Evolutionary conservation across 176 grass and related monocot genomes (phyloP), one percentile per base, ranked within the genome.

Genomic region (Aegilops sharonensis): DNA sequence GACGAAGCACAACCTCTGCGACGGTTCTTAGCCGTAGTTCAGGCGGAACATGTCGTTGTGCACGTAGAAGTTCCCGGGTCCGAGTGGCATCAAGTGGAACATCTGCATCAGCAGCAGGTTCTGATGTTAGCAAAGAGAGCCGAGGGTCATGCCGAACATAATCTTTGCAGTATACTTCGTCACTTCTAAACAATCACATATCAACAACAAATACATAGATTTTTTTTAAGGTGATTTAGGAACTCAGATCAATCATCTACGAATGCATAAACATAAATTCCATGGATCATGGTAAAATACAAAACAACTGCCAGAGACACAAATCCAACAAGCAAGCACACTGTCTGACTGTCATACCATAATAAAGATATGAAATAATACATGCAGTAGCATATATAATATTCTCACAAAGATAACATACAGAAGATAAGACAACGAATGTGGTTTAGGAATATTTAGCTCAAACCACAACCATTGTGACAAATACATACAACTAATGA

Each of bases 11-110:
- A 12, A 21, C 1, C 68, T 11, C 18, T 34, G 1, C 0, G 3
- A 17, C 32, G 12, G 24, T 61, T 40, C 64, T 90, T 79, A 93
- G 63, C 81, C 91, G 31, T 93, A 93, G 69, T 93, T 93, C 64
- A 93, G 85, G 69, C 88, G 91, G 78, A 90, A 93, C 78, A 93
- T 90, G 77, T 93, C 88, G 8, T 93, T 93, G 77, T 71, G 85
- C 91, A 93, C 88, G 8, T 90, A 90, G 78, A 90, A 93, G 77
- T 87, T 88, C 81, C 69, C 84, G 40, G 85, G 85, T 81, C 72
- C 81, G n/a, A 30, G 14, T 61, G 88, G 91, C 88, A 93, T 88
- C 81, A 93, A 75, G 23, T 93, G 85, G 85, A 93, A 93, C 88
- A 85, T 90, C 91, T 93, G 81, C 80, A 80, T 1, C 81, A 68